A percentile compares a stretch with the other conserved stretches of the same genome.
phyloP scores from a whole-genome alignment of 805 yeast genomes.

The Wickerhamomyces queroliae region DNA sequence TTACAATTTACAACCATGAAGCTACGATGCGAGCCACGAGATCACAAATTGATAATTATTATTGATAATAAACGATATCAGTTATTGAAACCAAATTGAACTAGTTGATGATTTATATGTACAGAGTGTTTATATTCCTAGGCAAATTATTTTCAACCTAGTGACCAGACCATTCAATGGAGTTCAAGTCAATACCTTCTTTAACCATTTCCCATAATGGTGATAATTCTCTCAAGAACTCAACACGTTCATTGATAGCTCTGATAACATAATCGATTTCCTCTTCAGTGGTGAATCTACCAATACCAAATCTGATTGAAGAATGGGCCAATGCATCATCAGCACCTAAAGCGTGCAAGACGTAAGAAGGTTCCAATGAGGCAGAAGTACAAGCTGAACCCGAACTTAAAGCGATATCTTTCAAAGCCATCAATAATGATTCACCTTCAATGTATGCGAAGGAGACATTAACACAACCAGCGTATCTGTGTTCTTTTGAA shows the following conservation, averaged over 20 bases:
- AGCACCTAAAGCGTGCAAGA: constrained; percentile 92
- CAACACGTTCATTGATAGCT: constrained; percentile 86
- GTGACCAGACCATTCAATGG: constrained; percentile 98
- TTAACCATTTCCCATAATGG: constrained; percentile 99
- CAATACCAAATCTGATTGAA: constrained; percentile 95
- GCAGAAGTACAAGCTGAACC: constrained; percentile 99
- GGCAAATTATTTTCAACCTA: too few relatives aligned
- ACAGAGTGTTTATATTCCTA: too few relatives aligned
- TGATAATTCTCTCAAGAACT: constrained; percentile 83
- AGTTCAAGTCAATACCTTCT: constrained; percentile 90
- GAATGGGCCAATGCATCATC: constrained; percentile 98
- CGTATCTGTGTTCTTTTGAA: constrained; percentile 63
- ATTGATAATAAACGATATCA: too few relatives aligned
- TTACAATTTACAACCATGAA: too few relatives aligned
- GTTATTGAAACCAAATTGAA: too few relatives aligned
- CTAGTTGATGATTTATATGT: too few relatives aligned
- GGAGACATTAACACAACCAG: constrained; percentile 95
- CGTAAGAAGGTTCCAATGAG: constrained; percentile 95
- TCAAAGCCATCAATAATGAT: constrained; percentile 93
- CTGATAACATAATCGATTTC: constrained; percentile 91
- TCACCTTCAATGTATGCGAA: constrained; percentile 98
- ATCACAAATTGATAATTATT: too few relatives aligned
- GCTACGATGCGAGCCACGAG: too few relatives aligned
- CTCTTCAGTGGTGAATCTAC: constrained; percentile 93
- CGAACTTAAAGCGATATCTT: constrained; percentile 91